These are phyloP conservation scores for Kwoniella sp. DNA, from an alignment of 768 basidiomycete species.

Conservation along the genomic window DNA sequence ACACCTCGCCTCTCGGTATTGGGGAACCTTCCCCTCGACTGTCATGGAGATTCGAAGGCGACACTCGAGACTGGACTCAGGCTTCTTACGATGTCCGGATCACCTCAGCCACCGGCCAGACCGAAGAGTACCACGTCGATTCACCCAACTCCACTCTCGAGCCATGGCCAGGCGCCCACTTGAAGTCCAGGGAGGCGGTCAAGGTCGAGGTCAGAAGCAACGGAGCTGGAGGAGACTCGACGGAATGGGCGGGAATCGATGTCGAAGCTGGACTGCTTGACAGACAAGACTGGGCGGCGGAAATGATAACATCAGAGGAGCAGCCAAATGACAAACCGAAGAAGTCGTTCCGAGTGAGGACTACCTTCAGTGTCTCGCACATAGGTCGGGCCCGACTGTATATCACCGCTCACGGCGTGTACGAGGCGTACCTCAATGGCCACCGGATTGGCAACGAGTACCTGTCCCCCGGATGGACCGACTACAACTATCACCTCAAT, in stretches of 20 bases:
- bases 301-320: background rate
- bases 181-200: slow-evolving; percentile 20
- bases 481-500: slow-evolving; percentile 28
- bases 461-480: slow-evolving; percentile 37
- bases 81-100: slow-evolving; percentile 33
- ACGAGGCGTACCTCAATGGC: slow-evolving; percentile 37
- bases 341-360: slow-evolving; percentile 12
- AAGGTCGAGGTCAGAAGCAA: slow-evolving; percentile 19
- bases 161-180: slow-evolving; percentile 25
- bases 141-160: slow-evolving; percentile 26
- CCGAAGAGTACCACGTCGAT: slow-evolving; percentile 2
- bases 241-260: slow-evolving; percentile 9
- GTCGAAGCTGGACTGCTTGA: slow-evolving; percentile 23
- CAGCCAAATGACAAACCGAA: background rate
- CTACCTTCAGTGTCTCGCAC: slow-evolving; percentile 28
- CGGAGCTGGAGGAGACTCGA: slow-evolving; percentile 13
- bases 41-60: slow-evolving; percentile 13
- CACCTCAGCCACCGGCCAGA: background rate
- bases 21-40: slow-evolving; percentile 14
- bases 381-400: slow-evolving; percentile 23
- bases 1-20: slow-evolving; percentile 17
- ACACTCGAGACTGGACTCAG: slow-evolving; percentile 31
- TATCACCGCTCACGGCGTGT: slow-evolving; percentile 32
- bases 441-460: slow-evolving; percentile 23
- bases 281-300: slow-evolving; percentile 24